Base-by-base conservation (phyloP, 805 yeast species). In the Candida namnaoensis region DNA sequence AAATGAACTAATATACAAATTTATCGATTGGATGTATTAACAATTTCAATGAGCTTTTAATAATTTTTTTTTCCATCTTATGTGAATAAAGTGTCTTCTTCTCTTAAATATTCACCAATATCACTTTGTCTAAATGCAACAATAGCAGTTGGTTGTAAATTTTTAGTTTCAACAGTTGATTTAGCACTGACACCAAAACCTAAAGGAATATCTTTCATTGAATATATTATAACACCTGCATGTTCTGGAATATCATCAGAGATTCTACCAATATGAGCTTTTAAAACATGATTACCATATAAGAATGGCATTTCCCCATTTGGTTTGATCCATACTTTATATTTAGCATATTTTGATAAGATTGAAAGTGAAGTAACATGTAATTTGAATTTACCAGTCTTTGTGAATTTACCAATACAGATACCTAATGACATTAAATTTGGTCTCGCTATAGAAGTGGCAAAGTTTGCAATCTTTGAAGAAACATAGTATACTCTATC, bases 251-350 rank as follows among this genome's bases (percentile, higher is more conserved):
- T 86, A 58, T 93, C 98, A 51, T 93, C 99, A 42, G 95, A 84
- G 85, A 93, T 88, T 54, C 88, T 82, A 32, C 99, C 99, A 43
- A 93, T 74, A 60, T 93, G 99, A 5, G 99, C 99, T 61, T 93
- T 93, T 52, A 93, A 71, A 26, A 91, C 91, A 61, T 93, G 96
- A 68, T 93, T 93, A 33, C 99, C 99, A 54, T 93, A 93, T 49
- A 93, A 66, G 60, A 83, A 93, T 12, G 99, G 98, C 99, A 93
- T 93, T 65, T 93, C 99, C 54, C 99, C 99, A 58, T 93, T 93
- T 40, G 79, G 80, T 63, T 93, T 93, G 64, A 93, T 87, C 99
- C 99, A 93, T 35, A 93, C 71, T 66, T 91, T 93, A 68, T 82
- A 88, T 61, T 85, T 86, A 39, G 99, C 97, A 59, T 82, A 81